Percentiles rank a stretch among this genome's conserved stretches.
Evolutionary conservation across 2,329 filamentous ascomycete species (phyloP).

Genomic region (Pseudocercospora ulei): DNA sequence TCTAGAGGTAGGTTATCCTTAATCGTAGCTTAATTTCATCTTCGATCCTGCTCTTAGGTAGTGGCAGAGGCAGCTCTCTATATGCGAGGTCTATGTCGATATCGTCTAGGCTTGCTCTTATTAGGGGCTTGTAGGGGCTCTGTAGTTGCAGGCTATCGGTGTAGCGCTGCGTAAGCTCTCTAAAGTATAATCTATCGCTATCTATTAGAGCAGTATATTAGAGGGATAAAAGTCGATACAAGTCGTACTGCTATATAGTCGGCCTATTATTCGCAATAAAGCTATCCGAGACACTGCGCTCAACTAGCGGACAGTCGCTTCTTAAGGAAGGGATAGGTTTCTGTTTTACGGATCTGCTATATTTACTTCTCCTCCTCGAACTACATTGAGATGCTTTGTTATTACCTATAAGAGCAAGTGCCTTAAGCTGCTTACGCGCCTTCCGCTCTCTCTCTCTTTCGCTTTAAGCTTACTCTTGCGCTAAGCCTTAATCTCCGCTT

Average conservation of each 20-base stretch:
- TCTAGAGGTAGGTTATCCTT: slow-evolving; percentile 65
- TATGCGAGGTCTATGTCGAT: slow-evolving; percentile 92
- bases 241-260: slow-evolving; percentile 10
- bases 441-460: slow-evolving; percentile 42
- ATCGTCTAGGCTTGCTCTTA: slow-evolving; percentile 39
- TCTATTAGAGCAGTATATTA: slow-evolving; percentile 26
- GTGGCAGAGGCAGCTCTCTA: slow-evolving; percentile 65
- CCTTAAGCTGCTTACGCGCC: slow-evolving; percentile 50
- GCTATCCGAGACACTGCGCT: slow-evolving; percentile 41
- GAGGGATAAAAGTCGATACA: slow-evolving; percentile 28
- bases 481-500: slow-evolving; percentile 66
- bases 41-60: slow-evolving; percentile 43
- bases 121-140: slow-evolving; percentile 21
- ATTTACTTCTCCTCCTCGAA: slow-evolving; percentile 26
- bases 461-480: slow-evolving; percentile 49
- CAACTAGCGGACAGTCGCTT: slow-evolving; percentile 33
- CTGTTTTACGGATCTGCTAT: slow-evolving; percentile 20
- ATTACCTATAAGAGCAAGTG: slow-evolving; percentile 40
- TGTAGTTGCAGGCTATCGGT: slow-evolving; percentile 34
- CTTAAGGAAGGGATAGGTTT: slow-evolving; percentile 24
- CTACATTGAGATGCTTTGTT: slow-evolving; percentile 21
- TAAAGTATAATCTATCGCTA: slow-evolving; percentile 29
- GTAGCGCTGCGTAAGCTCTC: slow-evolving; percentile 39
- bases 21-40: slow-evolving; percentile 53
- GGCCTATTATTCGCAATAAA: slow-evolving; percentile 38